A percentile compares a stretch with the other conserved stretches of the same genome.
phyloP scores from a whole-genome alignment of 2,329 filamentous ascomycete species.

The Juglanconis oblonga region DNA sequence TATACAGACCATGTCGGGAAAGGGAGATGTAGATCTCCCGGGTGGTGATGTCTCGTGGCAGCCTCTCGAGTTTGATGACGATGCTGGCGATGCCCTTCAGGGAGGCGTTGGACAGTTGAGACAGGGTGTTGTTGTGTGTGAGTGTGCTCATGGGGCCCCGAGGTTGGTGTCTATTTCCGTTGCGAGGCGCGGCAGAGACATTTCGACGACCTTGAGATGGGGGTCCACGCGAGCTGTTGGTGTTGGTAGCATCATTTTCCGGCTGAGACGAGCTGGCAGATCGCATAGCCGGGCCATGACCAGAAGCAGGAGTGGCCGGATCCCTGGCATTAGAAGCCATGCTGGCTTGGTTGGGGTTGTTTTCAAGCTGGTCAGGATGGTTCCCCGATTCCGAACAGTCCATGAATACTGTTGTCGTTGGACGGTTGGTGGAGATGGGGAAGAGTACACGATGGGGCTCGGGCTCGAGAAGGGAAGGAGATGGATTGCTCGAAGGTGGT shows the following conservation, averaged over 20 bases:
- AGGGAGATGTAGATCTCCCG: conserved; percentile 52
- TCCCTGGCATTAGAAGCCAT: too few relatives aligned
- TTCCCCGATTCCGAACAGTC: too few relatives aligned
- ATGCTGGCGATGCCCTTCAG: conserved; percentile 24
- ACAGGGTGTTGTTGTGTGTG: neutral
- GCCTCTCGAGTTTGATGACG: conserved; percentile 27
- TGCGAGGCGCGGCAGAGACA: too few relatives aligned
- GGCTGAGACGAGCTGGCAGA: neutral
- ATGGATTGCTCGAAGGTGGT: too few relatives aligned
- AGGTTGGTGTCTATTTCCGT: neutral
- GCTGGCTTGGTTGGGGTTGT: too few relatives aligned
- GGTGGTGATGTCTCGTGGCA: conserved; percentile 36
- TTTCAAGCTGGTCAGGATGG: too few relatives aligned
- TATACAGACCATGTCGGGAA: conserved; percentile 42
- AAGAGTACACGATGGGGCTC: too few relatives aligned
- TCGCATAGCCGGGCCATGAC: neutral
- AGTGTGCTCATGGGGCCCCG: neutral
- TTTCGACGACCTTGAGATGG: neutral
- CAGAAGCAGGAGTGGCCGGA: too few relatives aligned
- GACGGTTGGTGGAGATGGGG: too few relatives aligned
- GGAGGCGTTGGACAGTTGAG: neutral
- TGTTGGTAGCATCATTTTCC: neutral
- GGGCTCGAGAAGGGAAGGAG: too few relatives aligned
- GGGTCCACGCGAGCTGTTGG: neutral
- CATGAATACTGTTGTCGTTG: too few relatives aligned